Base-by-base conservation (phyloP, 441 rosid species). In the Eutrema salsugineum region DNA sequence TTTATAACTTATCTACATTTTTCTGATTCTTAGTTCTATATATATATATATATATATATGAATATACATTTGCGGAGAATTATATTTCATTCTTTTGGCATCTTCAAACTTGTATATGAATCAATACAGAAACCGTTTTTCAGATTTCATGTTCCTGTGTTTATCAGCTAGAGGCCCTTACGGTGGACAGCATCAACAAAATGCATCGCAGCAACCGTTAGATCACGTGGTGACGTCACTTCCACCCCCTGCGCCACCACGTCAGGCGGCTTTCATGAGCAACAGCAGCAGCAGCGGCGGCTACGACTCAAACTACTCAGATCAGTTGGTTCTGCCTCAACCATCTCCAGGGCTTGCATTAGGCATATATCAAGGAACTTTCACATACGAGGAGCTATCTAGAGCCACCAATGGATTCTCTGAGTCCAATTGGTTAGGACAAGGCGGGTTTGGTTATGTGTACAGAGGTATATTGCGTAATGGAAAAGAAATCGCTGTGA, bases 391-490 rank as follows among this genome's bases (percentile, higher is more conserved):
- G 56, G 97, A 91, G 63, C 72, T 94, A 43, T 72, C 88, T 2
- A 83, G 86, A 83, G 99, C 99, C n/a, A 94, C 97, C 0, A 85
- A 91, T 77, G 99, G 95, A 12, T 94, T 94, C 81, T 87, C 97
- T 0, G 81, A 90, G 15, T 86, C 92, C 15, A 94, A 94, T 68
- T 87, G 87, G 60, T 90, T 94, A 2, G 99, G 99, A 59, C 97
- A 94, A 82, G 99, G 99, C 38, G 99, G 97, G 30, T 94, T 94
- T 54, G 97, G 99, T 74, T 90, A 84, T 72, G 99, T 94, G 66
- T 96, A 85, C 66, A 87, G 63, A 47, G 99, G 99, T 54, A 85
- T 87, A 50, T 91, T 94, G 42, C 91, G 92, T 0, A 86, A 86
- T 63, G 97, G 99, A 10, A 91, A 90, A 80, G 97, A 94, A 40